Conservation (phyloP, 192 early-diverging fungal species). For the Coemansia sp. region DNA sequence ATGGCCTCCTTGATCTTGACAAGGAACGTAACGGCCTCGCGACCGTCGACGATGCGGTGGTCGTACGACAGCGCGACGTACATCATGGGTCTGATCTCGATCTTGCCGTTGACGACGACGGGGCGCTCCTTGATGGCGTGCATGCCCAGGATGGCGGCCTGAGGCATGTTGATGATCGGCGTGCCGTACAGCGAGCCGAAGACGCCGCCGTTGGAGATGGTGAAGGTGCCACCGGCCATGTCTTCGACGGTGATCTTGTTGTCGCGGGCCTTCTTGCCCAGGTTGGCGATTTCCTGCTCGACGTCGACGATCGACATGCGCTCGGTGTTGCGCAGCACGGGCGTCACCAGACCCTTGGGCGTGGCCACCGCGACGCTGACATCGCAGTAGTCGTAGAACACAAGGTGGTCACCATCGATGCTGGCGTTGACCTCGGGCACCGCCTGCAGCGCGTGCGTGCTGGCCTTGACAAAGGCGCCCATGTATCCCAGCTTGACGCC, state of each 20-base stretch:
- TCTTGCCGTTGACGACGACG: conserved; percentile 91
- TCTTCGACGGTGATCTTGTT: conserved; percentile 97
- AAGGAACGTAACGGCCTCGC: conserved; percentile 98
- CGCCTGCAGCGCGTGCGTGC: conserved; percentile 79
- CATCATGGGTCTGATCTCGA: conserved; percentile 92
- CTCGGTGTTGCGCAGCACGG: conserved; percentile 92
- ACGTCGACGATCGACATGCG: conserved; percentile 81
- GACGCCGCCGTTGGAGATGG: conserved; percentile 98
- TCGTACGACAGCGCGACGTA: conserved; percentile 98
- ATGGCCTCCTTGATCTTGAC: conserved; percentile 95
- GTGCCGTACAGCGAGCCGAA: conserved; percentile 97
- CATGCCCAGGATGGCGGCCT: conserved; percentile 97
- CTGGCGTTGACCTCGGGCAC: conserved; percentile 93
- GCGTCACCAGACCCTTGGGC: conserved; percentile 98
- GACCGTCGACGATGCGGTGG: conserved; percentile 97
- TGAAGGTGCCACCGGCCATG: conserved; percentile 97
- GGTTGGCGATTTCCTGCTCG: conserved; percentile 86
- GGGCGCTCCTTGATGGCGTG: conserved; percentile 97
- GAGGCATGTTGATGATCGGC: conserved; percentile 98
- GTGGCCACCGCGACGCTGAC: conserved; percentile 96
- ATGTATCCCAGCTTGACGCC: conserved; percentile 98
- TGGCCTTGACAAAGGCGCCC: conserved; percentile 95
- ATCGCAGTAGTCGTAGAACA: conserved; percentile 95
- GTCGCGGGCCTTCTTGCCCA: conserved; percentile 88
- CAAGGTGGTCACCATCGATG: conserved; percentile 88